Conservation (phyloP, 2,329 filamentous ascomycete genomes). For the Pezicula carpinea region DNA sequence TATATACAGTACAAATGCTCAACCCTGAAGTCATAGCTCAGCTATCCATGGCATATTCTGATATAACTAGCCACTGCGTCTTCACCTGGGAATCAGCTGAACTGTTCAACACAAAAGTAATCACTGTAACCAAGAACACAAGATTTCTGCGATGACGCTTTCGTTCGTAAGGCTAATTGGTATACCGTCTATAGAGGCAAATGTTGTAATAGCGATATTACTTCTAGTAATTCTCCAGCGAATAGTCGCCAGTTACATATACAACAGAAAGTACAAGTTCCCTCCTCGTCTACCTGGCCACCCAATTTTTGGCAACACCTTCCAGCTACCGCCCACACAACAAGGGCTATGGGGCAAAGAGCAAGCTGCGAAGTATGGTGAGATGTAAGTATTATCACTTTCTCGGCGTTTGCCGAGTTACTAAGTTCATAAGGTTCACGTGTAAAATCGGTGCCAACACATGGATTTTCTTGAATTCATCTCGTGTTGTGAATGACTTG, state of each 20-base stretch:
- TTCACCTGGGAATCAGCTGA: no score
- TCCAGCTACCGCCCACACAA: slow-evolving; percentile 14
- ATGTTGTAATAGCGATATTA: slow-evolving; percentile 1
- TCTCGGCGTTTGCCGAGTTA: background rate
- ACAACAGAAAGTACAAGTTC: slow-evolving; percentile 15
- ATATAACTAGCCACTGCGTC: no score
- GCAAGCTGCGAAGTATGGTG: slow-evolving; percentile 17
- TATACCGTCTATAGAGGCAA: background rate
- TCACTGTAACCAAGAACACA: no score
- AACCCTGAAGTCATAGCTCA: no score
- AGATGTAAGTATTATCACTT: slow-evolving; percentile 13
- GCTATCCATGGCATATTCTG: no score
- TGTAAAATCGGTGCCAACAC: slow-evolving; percentile 29
- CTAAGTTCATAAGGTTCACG: slow-evolving; percentile 14
- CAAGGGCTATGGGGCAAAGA: slow-evolving; percentile 15
- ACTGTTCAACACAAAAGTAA: no score
- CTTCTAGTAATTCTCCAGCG: slow-evolving; percentile 7
- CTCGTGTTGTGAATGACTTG: slow-evolving; percentile 32
- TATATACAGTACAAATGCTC: no score
- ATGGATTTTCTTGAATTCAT: slow-evolving; percentile 38
- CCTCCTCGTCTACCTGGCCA: slow-evolving; percentile 15
- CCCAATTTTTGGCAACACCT: slow-evolving; percentile 19
- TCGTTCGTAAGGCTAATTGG: no score
- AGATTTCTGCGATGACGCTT: no score
- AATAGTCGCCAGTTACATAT: slow-evolving; percentile 13